Evolutionary conservation across 345 rosid species (phyloP).

Genomic region (Eucalyptus polybractea): DNA sequence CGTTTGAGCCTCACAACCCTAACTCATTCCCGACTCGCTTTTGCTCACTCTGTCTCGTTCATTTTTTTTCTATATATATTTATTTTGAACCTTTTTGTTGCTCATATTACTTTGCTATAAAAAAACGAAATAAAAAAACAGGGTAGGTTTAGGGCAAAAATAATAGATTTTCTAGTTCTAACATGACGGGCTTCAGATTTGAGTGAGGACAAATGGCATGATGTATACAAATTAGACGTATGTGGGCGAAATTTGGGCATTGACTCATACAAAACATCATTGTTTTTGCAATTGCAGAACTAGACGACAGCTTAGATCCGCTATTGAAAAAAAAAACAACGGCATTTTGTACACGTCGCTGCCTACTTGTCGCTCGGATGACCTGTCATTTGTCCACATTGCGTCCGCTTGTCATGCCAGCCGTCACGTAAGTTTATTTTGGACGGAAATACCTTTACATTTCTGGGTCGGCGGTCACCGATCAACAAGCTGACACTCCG

Average conservation of each 20-base stretch:
- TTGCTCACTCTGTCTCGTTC: no score
- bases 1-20: no score
- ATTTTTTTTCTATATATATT: no score
- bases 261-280: not conserved
- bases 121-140: no score
- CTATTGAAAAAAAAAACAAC: not conserved
- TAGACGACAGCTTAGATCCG: not conserved
- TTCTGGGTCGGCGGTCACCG: not conserved
- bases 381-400: not conserved
- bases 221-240: not conserved
- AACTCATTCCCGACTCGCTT: no score
- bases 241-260: not conserved
- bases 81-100: no score
- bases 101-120: no score
- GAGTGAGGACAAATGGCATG: not conserved
- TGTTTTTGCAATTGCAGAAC: not conserved
- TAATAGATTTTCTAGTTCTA: no score
- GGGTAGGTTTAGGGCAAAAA: no score
- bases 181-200: no score
- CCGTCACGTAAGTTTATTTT: not conserved
- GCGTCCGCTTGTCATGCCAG: not conserved
- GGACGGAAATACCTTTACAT: not conserved
- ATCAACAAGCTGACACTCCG: not conserved
- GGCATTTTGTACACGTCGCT: no score
- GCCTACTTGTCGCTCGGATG: not conserved